These are phyloP conservation scores for Globisporangium emineosum DNA, from an alignment of 352 stramenopile genomes.

Conservation along the genomic window DNA sequence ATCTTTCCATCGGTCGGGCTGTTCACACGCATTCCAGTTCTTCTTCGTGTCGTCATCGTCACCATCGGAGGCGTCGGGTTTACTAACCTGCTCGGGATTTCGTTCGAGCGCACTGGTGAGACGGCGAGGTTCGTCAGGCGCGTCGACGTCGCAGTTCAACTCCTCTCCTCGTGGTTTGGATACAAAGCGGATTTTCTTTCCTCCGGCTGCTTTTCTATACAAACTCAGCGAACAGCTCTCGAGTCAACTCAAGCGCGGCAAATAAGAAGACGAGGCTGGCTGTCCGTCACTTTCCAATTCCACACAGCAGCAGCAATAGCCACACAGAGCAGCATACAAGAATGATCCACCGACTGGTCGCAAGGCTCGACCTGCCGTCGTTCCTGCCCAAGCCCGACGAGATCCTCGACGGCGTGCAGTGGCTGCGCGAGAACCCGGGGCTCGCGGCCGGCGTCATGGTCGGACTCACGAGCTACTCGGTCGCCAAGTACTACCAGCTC, in stretches of 20 bases:
- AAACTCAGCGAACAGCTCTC: background rate
- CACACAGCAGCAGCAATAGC: background rate
- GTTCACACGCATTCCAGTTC: background rate
- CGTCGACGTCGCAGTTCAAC: slow-evolving; percentile 20
- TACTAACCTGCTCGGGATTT: no score
- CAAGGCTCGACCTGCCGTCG: slow-evolving; percentile 43
- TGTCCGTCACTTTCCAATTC: slow-evolving; percentile 11
- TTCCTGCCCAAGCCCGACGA: slow-evolving; percentile 64
- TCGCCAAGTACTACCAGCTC: slow-evolving; percentile 66
- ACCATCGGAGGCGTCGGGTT: background rate
- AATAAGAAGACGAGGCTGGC: slow-evolving; percentile 1
- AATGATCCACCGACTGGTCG: slow-evolving; percentile 36
- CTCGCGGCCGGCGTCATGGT: slow-evolving; percentile 62
- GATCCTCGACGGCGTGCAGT: slow-evolving; percentile 59
- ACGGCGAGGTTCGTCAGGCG: slow-evolving; percentile 15
- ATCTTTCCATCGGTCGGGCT: no score
- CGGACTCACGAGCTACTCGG: slow-evolving; percentile 62
- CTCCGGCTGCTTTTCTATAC: slow-evolving; percentile 12
- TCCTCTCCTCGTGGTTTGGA: background rate
- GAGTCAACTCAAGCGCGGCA: background rate
- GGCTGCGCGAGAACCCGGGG: slow-evolving; percentile 63
- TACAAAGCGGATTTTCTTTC: background rate
- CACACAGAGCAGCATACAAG: background rate
- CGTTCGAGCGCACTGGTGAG: slow-evolving; percentile 9
- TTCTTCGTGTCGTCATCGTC: slow-evolving; percentile 11